Conservation (phyloP, 139 green algal species). For the Coelastrella sp. region DNA sequence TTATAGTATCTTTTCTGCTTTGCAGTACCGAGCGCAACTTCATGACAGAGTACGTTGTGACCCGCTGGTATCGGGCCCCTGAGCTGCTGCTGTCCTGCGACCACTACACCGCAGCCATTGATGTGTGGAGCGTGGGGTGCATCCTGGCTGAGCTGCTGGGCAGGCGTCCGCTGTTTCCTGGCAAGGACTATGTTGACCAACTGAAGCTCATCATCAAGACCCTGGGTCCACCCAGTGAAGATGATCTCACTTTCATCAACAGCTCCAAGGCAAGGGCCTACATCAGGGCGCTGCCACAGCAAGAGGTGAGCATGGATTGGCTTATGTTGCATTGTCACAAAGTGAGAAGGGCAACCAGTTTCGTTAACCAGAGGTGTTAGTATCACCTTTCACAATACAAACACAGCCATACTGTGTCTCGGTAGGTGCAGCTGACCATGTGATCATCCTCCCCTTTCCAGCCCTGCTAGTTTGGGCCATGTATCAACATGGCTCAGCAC, state of each 20-base stretch:
- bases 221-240: slow-evolving; percentile 89
- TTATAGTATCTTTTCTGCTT: neutral
- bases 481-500: too few relatives aligned
- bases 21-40: slow-evolving; percentile 85
- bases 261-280: slow-evolving; percentile 85
- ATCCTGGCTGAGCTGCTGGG: slow-evolving; percentile 95
- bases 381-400: too few relatives aligned
- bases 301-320: slow-evolving; percentile 57
- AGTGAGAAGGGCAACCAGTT: neutral
- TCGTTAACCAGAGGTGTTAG: too few relatives aligned
- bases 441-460: neutral
- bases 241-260: slow-evolving; percentile 93
- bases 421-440: neutral
- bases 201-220: slow-evolving; percentile 93
- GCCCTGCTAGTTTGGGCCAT: neutral
- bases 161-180: slow-evolving; percentile 81
- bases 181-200: slow-evolving; percentile 93
- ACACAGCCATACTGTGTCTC: too few relatives aligned
- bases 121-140: slow-evolving; percentile 96
- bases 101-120: slow-evolving; percentile 90
- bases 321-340: neutral
- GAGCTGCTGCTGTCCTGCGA: slow-evolving; percentile 95
- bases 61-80: slow-evolving; percentile 95
- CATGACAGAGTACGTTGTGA: slow-evolving; percentile 99
- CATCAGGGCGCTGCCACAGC: slow-evolving; percentile 76